Evolutionary conservation across 208 protist genomes (phyloP), one percentile per base, ranked within the genome.

Genomic region (Phytomonas sp.): DNA sequence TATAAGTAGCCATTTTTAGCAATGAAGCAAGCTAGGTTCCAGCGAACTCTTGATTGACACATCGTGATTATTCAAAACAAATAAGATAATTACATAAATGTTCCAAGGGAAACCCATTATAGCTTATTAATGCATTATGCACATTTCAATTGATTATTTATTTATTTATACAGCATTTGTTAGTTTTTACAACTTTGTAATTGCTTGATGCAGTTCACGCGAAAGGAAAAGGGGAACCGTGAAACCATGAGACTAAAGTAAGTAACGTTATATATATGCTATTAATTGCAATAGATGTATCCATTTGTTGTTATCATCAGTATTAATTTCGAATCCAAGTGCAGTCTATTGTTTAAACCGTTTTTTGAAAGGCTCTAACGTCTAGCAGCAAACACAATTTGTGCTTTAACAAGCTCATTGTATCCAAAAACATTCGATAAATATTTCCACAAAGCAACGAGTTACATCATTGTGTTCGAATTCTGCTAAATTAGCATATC

Each of bases 61-160:
- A 32, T 32, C n/a, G 9, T 56, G 32, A 43, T 68, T 68, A 56
- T 68, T 53, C 46, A 68, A 46, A 46, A 40, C 7, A 23, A 56
- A 46, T 68, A 30, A 56, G 17, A 60, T 68, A 56, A 60, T 60
- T 68, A 29, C 28, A 31, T 56, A 29, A 56, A 68, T 68, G 28
- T 2, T 68, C 59, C 3, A 30, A 43, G 15, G 9, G 64, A 17
- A 60, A 68, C 59, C 9, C 46, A 56, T 56, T 56, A 26, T 66
- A 26, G 23, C 6, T 77, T 74, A 32, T 29, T 32, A 30, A 60
- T 68, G n/a, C 59, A 56, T 68, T 66, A 51, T 17, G 34, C 65
- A 40, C 36, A 51, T 59, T 28, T 37, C 34, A 60, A 67, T 62
- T 67, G 8, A 32, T 34, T 73, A 32, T 34, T 73, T 68, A n/a